These are phyloP conservation scores for Podospora conica DNA, from an alignment of 495 filamentous ascomycete genomes.

Conservation along the genomic window DNA sequence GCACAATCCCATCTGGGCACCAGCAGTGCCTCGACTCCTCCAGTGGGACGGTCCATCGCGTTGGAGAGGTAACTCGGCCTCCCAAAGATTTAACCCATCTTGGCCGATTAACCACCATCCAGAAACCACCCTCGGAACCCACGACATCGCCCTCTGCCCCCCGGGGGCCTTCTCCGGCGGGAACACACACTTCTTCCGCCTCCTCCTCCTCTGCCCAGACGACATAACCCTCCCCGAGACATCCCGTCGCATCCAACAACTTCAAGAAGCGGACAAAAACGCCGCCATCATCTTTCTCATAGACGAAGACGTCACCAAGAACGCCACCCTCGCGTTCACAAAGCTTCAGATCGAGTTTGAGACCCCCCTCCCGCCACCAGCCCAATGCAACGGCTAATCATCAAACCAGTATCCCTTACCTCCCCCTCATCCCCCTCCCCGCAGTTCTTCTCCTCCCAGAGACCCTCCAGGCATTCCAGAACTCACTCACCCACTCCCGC, in stretches of 20 bases:
- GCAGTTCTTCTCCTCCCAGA: constrained; percentile 21
- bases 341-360: constrained; percentile 39
- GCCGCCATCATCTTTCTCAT: constrained; percentile 53
- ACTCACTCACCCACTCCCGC: constrained; percentile 14
- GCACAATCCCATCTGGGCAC: constrained; percentile 42
- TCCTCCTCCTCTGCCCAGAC: constrained; percentile 49
- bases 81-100: not conserved
- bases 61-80: constrained; percentile 43
- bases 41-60: constrained; percentile 22
- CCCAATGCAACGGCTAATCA: not conserved
- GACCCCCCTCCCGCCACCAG: not conserved
- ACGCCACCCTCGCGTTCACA: constrained; percentile 31
- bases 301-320: constrained; percentile 20
- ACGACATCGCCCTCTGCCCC: constrained; percentile 50
- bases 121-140: constrained; percentile 47
- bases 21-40: constrained; percentile 40
- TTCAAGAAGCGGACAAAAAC: constrained; percentile 37
- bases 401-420: constrained; percentile 7
- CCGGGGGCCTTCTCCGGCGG: constrained; percentile 12
- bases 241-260: constrained; percentile 40
- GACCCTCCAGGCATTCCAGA: constrained; percentile 26
- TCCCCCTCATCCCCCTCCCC: constrained; percentile 34
- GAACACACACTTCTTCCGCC: constrained; percentile 26
- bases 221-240: constrained; percentile 33
- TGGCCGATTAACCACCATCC: not conserved